These are phyloP conservation scores for Tillandsia leiboldiana DNA, from an alignment of 176 grass and related monocot species.

Conservation along the genomic window DNA sequence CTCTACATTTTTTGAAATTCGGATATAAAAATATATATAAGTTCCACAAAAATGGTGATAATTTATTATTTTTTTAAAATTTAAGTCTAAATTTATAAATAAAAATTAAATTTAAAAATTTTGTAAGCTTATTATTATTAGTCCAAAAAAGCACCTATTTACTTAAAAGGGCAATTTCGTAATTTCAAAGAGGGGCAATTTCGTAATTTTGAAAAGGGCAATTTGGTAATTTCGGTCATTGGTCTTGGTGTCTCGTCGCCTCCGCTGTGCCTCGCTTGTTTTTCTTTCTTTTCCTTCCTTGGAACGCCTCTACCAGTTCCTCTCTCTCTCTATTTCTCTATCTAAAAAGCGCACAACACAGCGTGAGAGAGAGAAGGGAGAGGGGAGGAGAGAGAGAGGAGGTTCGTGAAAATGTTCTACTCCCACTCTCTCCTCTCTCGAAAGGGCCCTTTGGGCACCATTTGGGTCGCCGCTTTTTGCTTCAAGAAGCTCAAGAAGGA, in stretches of 20 bases:
- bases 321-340: neutral
- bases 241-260: neutral
- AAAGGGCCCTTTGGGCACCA: constrained; percentile 43
- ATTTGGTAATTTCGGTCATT: neutral
- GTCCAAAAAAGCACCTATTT: neutral
- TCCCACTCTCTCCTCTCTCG: constrained; percentile 50
- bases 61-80: no score
- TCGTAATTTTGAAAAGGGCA: constrained; percentile 13
- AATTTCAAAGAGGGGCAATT: constrained; percentile 16
- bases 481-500: constrained; percentile 49
- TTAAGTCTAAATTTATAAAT: no score
- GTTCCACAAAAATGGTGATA: no score
- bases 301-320: neutral
- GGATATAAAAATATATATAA: no score
- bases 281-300: constrained; percentile 11
- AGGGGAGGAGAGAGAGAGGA: neutral
- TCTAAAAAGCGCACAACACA: neutral
- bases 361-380: neutral
- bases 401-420: constrained; percentile 32
- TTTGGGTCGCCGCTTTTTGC: constrained; percentile 55
- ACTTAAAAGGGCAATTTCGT: neutral
- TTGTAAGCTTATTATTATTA: neutral
- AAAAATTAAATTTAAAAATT: neutral
- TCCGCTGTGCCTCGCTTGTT: constrained; percentile 8
- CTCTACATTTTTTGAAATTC: no score